Percentiles rank a stretch among this genome's conserved stretches.
Evolutionary conservation across 768 basidiomycete genomes (phyloP).

Genomic region (Suillus luteus): DNA sequence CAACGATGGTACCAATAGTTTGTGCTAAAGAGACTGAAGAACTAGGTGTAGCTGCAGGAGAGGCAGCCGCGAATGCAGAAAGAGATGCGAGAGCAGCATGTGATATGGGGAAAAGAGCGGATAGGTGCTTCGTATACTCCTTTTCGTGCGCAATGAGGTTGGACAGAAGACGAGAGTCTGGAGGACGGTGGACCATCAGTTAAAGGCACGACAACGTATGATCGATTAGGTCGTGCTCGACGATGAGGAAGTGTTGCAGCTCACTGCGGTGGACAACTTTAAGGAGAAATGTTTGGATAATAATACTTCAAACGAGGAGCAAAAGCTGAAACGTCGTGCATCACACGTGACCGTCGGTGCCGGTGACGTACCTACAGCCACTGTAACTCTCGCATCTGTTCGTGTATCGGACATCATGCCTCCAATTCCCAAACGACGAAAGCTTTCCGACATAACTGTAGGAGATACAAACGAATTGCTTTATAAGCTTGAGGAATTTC

Average conservation of each 20-base stretch:
- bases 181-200: constrained; percentile 59
- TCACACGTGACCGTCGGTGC: no score
- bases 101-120: constrained; percentile 57
- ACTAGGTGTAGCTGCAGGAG: constrained; percentile 53
- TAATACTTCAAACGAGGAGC: not conserved
- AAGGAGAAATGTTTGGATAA: constrained; percentile 1
- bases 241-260: not conserved
- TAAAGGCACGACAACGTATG: not conserved
- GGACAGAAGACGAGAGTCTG: constrained; percentile 70
- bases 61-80: constrained; percentile 72
- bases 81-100: constrained; percentile 64
- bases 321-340: not conserved
- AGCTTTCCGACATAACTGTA: no score
- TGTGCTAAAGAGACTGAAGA: constrained; percentile 18
- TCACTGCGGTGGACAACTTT: constrained; percentile 5
- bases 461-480: no score
- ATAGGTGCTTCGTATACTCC: constrained; percentile 65
- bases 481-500: no score
- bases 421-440: no score
- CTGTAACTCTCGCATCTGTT: no score
- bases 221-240: not conserved
- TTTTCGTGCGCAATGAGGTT: constrained; percentile 73
- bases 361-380: no score
- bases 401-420: no score
- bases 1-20: constrained; percentile 45